These are phyloP conservation scores for Volvox reticuliferus DNA, from an alignment of 139 green algal genomes.

Conservation along the genomic window DNA sequence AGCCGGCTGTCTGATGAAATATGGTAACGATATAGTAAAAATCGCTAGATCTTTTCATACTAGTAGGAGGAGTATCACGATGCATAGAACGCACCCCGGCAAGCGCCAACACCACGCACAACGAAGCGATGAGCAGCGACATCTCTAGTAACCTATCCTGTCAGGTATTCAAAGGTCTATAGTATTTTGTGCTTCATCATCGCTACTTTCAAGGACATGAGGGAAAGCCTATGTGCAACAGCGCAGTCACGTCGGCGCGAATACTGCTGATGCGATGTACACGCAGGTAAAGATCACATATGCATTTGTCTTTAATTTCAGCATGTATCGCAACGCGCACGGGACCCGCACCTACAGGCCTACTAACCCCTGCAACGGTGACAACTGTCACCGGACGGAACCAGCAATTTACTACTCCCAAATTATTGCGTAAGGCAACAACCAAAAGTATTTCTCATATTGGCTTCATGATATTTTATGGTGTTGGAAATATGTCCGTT, in stretches of 20 bases:
- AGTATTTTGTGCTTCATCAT: neutral
- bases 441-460: too few species aligned
- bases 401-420: too few species aligned
- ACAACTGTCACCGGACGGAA: neutral
- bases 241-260: neutral
- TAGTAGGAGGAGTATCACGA: neutral
- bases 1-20: neutral
- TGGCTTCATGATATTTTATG: too few species aligned
- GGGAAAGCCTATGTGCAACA: neutral
- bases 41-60: neutral
- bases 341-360: neutral
- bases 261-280: neutral
- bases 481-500: too few species aligned
- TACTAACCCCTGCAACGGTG: neutral
- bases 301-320: neutral
- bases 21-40: neutral
- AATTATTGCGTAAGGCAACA: too few species aligned
- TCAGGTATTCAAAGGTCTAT: neutral
- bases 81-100: neutral
- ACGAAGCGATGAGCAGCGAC: neutral
- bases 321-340: neutral
- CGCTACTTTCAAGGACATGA: neutral
- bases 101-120: conserved; percentile 3
- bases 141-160: neutral
- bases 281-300: neutral